phyloP scores from a whole-genome alignment of 352 stramenopile genomes.

The Salisapilia sapeloensis region DNA sequence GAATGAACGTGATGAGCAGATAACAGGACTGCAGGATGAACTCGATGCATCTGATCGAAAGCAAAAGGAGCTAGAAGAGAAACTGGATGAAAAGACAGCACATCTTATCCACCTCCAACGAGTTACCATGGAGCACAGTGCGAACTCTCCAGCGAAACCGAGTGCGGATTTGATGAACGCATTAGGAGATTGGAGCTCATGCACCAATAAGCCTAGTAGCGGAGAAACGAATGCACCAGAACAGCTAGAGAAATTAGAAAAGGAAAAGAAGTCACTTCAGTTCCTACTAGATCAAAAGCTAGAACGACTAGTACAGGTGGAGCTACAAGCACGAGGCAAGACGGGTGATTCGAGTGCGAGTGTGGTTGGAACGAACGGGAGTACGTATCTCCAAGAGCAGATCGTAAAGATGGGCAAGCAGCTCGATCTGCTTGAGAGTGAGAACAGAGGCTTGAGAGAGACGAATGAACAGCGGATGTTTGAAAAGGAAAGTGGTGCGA shows the following conservation, averaged over 20 bases:
- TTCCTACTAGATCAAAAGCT: conserved; percentile 71
- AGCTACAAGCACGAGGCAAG: conserved; percentile 56
- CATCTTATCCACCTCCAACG: conserved; percentile 88
- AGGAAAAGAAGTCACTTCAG: conserved; percentile 80
- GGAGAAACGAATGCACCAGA: conserved; percentile 9
- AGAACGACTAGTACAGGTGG: conserved; percentile 68
- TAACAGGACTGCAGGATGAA: conserved; percentile 89
- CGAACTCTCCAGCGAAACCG: conserved; percentile 36
- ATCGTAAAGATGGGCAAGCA: conserved; percentile 19
- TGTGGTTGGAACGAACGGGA: conserved; percentile 11
- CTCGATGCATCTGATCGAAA: conserved; percentile 87
- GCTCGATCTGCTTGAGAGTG: conserved; percentile 17
- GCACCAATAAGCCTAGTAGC: conserved; percentile 1
- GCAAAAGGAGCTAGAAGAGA: conserved; percentile 86
- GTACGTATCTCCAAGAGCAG: conserved; percentile 13
- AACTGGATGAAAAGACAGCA: conserved; percentile 88
- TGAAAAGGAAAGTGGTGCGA: conserved; percentile 1
- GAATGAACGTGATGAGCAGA: conserved; percentile 92
- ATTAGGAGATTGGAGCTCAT: conserved; percentile 33
- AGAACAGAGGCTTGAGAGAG: conserved; percentile 29
- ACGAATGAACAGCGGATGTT: neutral
- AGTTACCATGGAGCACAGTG: conserved; percentile 79
- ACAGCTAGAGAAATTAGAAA: conserved; percentile 77
- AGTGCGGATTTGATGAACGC: conserved; percentile 42
- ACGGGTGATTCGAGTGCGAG: no score